Conservation (phyloP, 257 asterid genomes). For the Plantago major region DNA sequence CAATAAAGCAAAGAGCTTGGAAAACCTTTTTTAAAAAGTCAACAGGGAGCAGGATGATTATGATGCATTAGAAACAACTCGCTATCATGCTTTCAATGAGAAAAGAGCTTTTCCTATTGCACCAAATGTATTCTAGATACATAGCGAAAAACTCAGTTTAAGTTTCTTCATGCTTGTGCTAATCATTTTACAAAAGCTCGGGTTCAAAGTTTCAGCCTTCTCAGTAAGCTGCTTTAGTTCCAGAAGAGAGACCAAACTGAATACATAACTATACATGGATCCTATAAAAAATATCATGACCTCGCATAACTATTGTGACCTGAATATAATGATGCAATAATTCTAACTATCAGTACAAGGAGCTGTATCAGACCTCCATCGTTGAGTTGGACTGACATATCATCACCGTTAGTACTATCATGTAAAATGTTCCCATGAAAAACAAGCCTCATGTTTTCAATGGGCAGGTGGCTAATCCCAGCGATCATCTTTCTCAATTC, state of each 20-base stretch:
- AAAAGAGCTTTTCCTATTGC: no score
- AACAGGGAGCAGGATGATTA: no score
- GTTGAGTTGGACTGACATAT: slow-evolving; percentile 39
- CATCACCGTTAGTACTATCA: slow-evolving; percentile 50
- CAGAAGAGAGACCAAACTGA: slow-evolving; percentile 4
- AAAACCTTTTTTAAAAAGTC: no score
- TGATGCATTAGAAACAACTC: no score
- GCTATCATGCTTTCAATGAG: not conserved
- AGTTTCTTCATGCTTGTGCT: slow-evolving; percentile 10
- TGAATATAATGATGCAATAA: slow-evolving; percentile 12
- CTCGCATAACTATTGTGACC: slow-evolving; percentile 1
- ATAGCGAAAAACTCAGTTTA: not conserved
- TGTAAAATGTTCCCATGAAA: slow-evolving; percentile 69
- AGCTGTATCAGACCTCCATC: slow-evolving; percentile 47
- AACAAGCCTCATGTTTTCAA: slow-evolving; percentile 57
- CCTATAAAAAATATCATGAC: slow-evolving; percentile 1
- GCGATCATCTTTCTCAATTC: slow-evolving; percentile 78
- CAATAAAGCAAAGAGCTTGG: no score
- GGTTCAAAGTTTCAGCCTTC: not conserved
- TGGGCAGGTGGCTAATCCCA: slow-evolving; percentile 39
- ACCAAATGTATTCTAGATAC: no score
- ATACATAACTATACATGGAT: not conserved
- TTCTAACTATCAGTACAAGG: slow-evolving; percentile 12
- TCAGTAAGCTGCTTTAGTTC: slow-evolving; percentile 7
- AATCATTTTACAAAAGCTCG: not conserved